Base-by-base conservation (phyloP, 2,329 filamentous ascomycete genomes). In the Huntiella bhutanensis region DNA sequence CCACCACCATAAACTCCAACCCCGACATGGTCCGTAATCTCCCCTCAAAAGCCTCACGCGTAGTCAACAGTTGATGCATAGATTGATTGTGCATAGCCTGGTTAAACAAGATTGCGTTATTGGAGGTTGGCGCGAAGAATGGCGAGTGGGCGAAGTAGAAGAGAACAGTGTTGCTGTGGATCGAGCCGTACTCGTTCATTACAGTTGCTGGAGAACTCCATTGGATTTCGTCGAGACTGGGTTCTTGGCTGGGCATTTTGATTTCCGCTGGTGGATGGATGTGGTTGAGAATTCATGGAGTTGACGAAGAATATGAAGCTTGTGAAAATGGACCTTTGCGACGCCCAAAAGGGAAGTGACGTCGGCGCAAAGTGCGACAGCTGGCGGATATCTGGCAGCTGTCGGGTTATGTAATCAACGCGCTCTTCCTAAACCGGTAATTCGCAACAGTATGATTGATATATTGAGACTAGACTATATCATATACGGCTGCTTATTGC, bases 81-180 rank as follows among this genome's bases (percentile, higher is more conserved):
- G 66, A 63, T 19, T 64, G 64, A 57, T 80, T 80, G 60, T 68
- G 73, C 59, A 72, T 65, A 37, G 75, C 73, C 58, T 81, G 77
- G 52, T 63, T 69, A 55, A 69, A 71, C 35, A 81, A 63, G 33
- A 78, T 65, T 52, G 71, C 72, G 58, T 81, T 81, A 58, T 80
- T 81, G 52, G 74, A 79, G 2, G 73, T 79, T 50, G 62, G 66
- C 59, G 80, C 76, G 61, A 75, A 81, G 61, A 79, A 81, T 17
- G 77, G 75, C 50, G 76, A 80, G 51, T 70, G 64, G 53, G 75
- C 70, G 53, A 81, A 80, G 62, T 81, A 81, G 62, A 72, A 77
- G 49, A 80, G 71, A 50, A 81, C 66, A 40, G 68, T 69, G 57
- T 80, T 80, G 53, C 66, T 71, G 59, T 81, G 75, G 44, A 81